Base-by-base conservation (phyloP, 2,329 filamentous ascomycete species). In the Claviceps arundinis region DNA sequence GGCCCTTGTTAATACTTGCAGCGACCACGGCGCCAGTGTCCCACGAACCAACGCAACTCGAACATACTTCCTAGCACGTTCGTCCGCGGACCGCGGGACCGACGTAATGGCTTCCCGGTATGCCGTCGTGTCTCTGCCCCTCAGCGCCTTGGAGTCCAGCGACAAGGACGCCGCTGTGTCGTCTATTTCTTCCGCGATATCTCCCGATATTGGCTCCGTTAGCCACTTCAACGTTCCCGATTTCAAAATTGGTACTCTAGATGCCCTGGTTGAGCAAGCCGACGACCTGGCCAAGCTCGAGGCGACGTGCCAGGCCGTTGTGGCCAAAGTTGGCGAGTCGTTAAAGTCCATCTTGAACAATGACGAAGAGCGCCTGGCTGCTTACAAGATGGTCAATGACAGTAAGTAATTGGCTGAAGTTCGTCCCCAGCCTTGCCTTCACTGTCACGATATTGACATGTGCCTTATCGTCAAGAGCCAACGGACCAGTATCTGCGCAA, bases 201-300 rank as follows among this genome's bases (percentile, higher is more conserved):
- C 80, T 48, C 72, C 80, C 53, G 87, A 95, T 61, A 83, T 87
- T 67, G 89, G 86, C 65, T 81, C 78, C 50, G 84, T 89, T 46
- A 73, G 82, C 50, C 82, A 83, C 2, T 96, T 97, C 65, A 73
- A 80, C 52, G 85, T 97, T 57, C 93, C 93, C 19, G 85, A 89
- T 58, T 96, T 98, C 78, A 98, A 97, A 75, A 95, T 98, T 67
- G 93, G 93, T 54, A 96, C 93, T 0, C 78, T 98, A 40, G 93
- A 98, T 71, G 89, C 87, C 41, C 77, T 98, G 53, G 89, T 98
- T 45, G 88, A 95, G 71, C 91, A 98, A 70, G 93, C 93, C 52
- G 93, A 98, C 64, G 93, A 97, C 64, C 75, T 98, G 51, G 78
- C 84, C 54, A 97, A 96, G 80, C 82, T 97, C 50, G 88, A 94